A percentile compares a stretch with the other conserved stretches of the same genome.
These are phyloP conservation scores for Anastatica hierochuntica DNA, from an alignment of 345 rosid species.

Conservation along the genomic window DNA sequence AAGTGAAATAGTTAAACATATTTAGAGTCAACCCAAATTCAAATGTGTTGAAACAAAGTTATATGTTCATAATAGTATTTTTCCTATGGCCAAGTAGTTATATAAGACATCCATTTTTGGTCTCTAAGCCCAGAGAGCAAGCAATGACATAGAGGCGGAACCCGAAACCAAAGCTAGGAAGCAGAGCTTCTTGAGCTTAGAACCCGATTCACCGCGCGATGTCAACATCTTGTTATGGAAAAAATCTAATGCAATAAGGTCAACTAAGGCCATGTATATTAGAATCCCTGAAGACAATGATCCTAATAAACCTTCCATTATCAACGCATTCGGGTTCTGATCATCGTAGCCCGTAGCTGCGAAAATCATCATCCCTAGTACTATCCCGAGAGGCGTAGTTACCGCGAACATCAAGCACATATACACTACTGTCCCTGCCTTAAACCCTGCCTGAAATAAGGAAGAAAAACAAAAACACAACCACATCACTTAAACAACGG, in stretches of 20 bases:
- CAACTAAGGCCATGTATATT: conserved; percentile 91
- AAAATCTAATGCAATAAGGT: conserved; percentile 77
- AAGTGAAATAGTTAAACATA: neutral
- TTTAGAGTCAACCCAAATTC: neutral
- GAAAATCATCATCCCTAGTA: conserved; percentile 74
- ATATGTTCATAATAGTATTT: no score
- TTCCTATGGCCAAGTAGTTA: neutral
- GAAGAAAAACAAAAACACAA: neutral
- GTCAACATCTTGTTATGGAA: conserved; percentile 83
- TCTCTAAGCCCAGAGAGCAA: conserved; percentile 83
- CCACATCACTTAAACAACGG: no score
- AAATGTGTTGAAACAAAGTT: neutral
- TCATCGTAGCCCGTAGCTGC: conserved; percentile 76
- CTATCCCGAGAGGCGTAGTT: conserved; percentile 83
- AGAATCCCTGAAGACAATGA: conserved; percentile 79
- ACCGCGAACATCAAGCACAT: conserved; percentile 91
- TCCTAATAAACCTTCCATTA: conserved; percentile 83
- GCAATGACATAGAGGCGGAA: conserved; percentile 80
- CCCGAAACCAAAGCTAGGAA: conserved; percentile 58
- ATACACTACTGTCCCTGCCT: conserved; percentile 54
- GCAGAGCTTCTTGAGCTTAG: conserved; percentile 68
- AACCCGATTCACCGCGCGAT: conserved; percentile 11
- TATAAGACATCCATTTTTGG: neutral
- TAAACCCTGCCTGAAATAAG: conserved; percentile 66
- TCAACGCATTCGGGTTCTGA: conserved; percentile 60